A percentile compares a stretch with the other conserved stretches of the same genome.
phyloP scores from a whole-genome alignment of 176 grass and related monocot species.

The Zoysia japonica region DNA sequence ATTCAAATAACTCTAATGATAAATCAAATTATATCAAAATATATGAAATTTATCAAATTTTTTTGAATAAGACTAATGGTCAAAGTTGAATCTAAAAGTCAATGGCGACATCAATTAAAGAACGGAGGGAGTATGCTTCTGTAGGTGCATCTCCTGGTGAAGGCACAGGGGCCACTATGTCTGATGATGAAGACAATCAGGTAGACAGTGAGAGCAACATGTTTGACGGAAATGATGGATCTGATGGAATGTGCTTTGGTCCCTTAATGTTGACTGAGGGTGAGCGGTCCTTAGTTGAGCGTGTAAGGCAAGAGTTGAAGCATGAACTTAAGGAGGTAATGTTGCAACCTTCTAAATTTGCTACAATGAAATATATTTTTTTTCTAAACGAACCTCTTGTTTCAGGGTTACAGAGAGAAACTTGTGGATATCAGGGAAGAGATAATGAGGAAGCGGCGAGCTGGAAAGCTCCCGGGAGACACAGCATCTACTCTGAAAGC shows the following conservation, averaged over 20 bases:
- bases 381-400: constrained; percentile 23
- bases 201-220: constrained; percentile 83
- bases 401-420: constrained; percentile 94
- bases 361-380: background rate
- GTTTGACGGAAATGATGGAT: constrained; percentile 69
- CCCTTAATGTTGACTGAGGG: constrained; percentile 84
- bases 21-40: no score
- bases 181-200: constrained; percentile 92
- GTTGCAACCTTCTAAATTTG: background rate
- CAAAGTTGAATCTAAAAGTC: no score
- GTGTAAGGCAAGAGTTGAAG: constrained; percentile 82
- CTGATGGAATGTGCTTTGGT: constrained; percentile 88
- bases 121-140: background rate
- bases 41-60: no score
- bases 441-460: constrained; percentile 92
- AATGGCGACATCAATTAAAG: no score
- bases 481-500: constrained; percentile 84
- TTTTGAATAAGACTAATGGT: no score
- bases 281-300: constrained; percentile 92
- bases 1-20: no score
- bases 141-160: constrained; percentile 91
- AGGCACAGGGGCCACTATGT: constrained; percentile 96
- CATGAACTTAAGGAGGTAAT: constrained; percentile 93
- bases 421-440: constrained; percentile 95
- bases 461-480: constrained; percentile 92